A percentile compares a stretch with the other conserved stretches of the same genome.
Evolutionary conservation across 192 early-diverging fungal genomes (phyloP).

Genomic region (Podila verticillata): DNA sequence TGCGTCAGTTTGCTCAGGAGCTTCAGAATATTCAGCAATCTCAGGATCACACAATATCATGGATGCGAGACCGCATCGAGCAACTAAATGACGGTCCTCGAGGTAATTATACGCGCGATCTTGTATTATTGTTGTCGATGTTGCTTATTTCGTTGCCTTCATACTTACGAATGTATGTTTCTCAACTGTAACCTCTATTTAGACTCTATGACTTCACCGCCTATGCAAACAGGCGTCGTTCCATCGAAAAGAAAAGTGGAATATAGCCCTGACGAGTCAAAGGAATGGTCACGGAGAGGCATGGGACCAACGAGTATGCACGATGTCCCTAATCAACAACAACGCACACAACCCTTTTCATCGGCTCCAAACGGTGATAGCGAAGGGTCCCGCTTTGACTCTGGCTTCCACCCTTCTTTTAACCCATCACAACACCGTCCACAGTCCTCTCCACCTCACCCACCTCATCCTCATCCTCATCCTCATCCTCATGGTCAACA

Average conservation of each 20-base stretch:
- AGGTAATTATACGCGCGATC: constrained; percentile 7
- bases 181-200: background rate
- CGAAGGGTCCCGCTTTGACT: constrained; percentile 1
- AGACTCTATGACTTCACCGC: constrained; percentile 33
- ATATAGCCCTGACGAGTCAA: constrained; percentile 20
- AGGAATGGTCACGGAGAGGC: constrained; percentile 25
- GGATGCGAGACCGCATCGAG: constrained; percentile 48
- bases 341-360: background rate
- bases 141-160: background rate
- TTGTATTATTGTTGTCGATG: background rate
- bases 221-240: constrained; percentile 24
- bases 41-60: constrained; percentile 43
- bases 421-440: constrained; percentile 6
- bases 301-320: background rate
- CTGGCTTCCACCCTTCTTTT: constrained; percentile 22
- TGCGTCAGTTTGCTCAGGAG: constrained; percentile 39
- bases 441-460: background rate
- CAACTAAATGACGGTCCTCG: constrained; percentile 27
- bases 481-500: constrained; percentile 8
- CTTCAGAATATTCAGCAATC: constrained; percentile 30
- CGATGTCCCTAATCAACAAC: background rate
- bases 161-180: background rate
- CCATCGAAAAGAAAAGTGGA: constrained; percentile 46
- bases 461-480: constrained; percentile 12
- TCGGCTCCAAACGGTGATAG: constrained; percentile 1